phyloP scores from a whole-genome alignment of 305 asterid genomes.

The Fraxinus sp. region DNA sequence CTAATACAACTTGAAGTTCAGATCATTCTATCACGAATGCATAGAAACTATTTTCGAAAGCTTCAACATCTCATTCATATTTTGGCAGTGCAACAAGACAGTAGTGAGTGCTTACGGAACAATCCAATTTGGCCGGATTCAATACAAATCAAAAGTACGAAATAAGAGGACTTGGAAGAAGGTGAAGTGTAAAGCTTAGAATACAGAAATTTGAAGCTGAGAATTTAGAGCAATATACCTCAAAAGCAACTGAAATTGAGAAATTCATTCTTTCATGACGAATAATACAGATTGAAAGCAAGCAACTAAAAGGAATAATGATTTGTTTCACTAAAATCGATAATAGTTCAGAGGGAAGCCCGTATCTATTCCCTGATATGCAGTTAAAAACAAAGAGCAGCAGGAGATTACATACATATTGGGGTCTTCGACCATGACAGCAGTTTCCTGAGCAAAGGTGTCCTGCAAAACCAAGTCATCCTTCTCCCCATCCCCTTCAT shows the following conservation, averaged over 20 bases:
- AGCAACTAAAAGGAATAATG: background rate
- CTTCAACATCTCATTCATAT: background rate
- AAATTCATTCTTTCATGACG: background rate
- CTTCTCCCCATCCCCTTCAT: conserved; percentile 75
- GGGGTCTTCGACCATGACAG: conserved; percentile 96
- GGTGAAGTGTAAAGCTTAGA: background rate
- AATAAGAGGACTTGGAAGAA: background rate
- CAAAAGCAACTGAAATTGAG: background rate
- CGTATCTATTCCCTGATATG: background rate
- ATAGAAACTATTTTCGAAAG: background rate
- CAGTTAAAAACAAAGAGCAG: background rate
- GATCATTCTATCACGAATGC: background rate
- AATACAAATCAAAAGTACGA: background rate
- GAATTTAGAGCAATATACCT: background rate
- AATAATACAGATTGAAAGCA: background rate
- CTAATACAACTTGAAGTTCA: background rate
- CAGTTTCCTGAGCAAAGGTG: conserved; percentile 98
- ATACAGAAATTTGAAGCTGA: background rate
- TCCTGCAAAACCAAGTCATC: conserved; percentile 96
- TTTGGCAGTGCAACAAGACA: background rate
- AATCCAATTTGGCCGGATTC: background rate
- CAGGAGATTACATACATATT: conserved; percentile 53
- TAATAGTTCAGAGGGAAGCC: background rate
- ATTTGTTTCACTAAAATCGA: background rate
- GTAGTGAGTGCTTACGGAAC: background rate